Conservation (phyloP, 208 protist species). For the Acanthamoeba lenticulata region DNA sequence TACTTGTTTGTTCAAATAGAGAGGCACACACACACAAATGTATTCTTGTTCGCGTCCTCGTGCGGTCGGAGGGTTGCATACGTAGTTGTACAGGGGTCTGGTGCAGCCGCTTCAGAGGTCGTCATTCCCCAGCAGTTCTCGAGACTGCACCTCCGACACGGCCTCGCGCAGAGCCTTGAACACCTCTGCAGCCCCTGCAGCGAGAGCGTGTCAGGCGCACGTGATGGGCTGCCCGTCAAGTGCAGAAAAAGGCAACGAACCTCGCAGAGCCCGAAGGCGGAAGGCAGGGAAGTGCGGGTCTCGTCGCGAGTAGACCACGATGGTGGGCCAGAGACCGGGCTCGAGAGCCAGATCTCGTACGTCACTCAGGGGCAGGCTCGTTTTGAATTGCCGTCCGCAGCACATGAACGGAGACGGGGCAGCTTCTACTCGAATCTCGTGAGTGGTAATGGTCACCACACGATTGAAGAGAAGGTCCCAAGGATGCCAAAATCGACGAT, state of each 20-base stretch:
- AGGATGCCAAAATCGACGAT: not conserved
- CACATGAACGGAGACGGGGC: not conserved
- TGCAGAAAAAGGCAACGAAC: not conserved
- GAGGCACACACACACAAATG: too few relatives aligned
- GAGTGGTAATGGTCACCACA: not conserved
- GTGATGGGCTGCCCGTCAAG: not conserved
- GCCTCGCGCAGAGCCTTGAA: constrained; percentile 2
- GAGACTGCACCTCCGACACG: not conserved
- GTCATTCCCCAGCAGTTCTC: not conserved
- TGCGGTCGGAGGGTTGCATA: too few relatives aligned
- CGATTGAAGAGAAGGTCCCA: not conserved
- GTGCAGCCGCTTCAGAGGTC: not conserved
- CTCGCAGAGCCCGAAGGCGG: not conserved
- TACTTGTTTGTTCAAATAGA: too few relatives aligned
- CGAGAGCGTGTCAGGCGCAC: not conserved
- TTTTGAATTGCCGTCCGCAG: not conserved
- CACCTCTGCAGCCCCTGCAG: not conserved
- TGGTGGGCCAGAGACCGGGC: not conserved
- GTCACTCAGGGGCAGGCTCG: not conserved
- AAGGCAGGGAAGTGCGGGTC: not conserved
- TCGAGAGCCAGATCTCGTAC: not conserved
- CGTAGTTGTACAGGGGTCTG: not conserved
- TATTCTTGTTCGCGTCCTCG: too few relatives aligned
- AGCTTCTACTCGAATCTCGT: not conserved
- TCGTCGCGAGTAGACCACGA: not conserved